Conservation (phyloP, 495 filamentous ascomycete species). For the Antarctomyces pellizariae region DNA sequence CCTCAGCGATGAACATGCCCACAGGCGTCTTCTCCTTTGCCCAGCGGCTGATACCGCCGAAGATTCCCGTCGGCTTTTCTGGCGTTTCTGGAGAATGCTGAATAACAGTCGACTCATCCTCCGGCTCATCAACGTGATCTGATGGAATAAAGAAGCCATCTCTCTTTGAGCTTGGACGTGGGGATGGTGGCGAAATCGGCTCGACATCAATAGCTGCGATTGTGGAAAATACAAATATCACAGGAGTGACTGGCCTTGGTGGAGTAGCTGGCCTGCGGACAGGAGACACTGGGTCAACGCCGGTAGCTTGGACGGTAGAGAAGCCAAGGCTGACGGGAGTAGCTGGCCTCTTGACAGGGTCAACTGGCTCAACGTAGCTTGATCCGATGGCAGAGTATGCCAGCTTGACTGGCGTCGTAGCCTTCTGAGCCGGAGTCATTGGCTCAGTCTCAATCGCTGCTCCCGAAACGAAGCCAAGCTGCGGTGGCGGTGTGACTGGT, state of each 20-base stretch:
- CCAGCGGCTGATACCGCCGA: conserved; percentile 22
- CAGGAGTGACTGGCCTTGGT: conserved; percentile 1
- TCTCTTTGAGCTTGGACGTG: conserved; percentile 22
- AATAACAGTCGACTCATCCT: too few species aligned
- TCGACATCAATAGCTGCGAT: conserved; percentile 16
- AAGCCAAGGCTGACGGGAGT: too few species aligned
- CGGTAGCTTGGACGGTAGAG: conserved; percentile 10
- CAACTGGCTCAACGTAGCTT: too few species aligned
- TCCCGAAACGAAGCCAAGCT: too few species aligned
- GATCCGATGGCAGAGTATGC: too few species aligned
- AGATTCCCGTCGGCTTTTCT: conserved; percentile 13
- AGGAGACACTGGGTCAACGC: too few species aligned
- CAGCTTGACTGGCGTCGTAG: too few species aligned
- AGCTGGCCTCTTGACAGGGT: too few species aligned
- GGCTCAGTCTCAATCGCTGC: too few species aligned
- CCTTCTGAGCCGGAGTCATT: too few species aligned
- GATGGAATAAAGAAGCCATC: conserved; percentile 24
- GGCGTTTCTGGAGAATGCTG: conserved; percentile 9
- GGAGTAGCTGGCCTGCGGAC: too few species aligned
- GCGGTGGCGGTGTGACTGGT: too few species aligned
- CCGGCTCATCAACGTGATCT: conserved; percentile 13
- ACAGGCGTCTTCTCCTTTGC: conserved; percentile 16
- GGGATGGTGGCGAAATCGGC: conserved; percentile 13
- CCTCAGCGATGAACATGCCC: conserved; percentile 27
- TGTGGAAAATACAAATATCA: conserved; percentile 14